Conservation (phyloP, 1,284 basidiomycete genomes). For the Exsudoporus floridanus region DNA sequence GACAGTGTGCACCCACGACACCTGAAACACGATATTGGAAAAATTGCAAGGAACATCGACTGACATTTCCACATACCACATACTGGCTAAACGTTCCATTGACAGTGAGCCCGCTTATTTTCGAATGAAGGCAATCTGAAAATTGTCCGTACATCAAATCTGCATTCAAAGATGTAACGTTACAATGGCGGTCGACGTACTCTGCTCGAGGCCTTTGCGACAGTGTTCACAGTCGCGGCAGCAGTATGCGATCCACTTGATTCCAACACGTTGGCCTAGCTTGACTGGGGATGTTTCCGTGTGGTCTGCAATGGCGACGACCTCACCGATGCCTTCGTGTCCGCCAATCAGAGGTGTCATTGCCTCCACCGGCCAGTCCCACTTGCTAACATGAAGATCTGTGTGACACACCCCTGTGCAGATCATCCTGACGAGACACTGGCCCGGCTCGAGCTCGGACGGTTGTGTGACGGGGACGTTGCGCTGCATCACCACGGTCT, state of each 20-base stretch:
- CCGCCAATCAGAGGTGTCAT: slow-evolving; percentile 81
- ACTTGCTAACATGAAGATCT: slow-evolving; percentile 71
- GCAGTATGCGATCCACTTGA: slow-evolving; percentile 82
- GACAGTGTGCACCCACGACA: slow-evolving; percentile 67
- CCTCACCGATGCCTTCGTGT: slow-evolving; percentile 76
- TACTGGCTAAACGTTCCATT: slow-evolving; percentile 88
- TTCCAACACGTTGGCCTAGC: slow-evolving; percentile 80
- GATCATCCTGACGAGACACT: slow-evolving; percentile 79
- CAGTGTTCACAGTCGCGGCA: slow-evolving; percentile 77
- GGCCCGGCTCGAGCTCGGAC: slow-evolving; percentile 69
- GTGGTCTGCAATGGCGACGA: slow-evolving; percentile 77
- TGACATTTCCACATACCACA: slow-evolving; percentile 43
- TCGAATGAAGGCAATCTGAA: slow-evolving; percentile 59
- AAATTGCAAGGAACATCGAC: no score
- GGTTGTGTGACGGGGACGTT: slow-evolving; percentile 63
- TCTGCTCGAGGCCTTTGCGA: slow-evolving; percentile 69
- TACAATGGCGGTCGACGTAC: slow-evolving; percentile 36
- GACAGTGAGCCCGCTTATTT: slow-evolving; percentile 71
- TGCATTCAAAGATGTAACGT: no score
- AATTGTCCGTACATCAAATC: background rate
- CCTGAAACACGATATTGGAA: slow-evolving; percentile 30
- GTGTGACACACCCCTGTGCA: slow-evolving; percentile 79
- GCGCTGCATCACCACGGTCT: slow-evolving; percentile 44
- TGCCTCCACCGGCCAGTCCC: slow-evolving; percentile 72
- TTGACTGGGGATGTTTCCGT: slow-evolving; percentile 61